Conservation (phyloP, 257 asterid species). For the Striga asiatica region DNA sequence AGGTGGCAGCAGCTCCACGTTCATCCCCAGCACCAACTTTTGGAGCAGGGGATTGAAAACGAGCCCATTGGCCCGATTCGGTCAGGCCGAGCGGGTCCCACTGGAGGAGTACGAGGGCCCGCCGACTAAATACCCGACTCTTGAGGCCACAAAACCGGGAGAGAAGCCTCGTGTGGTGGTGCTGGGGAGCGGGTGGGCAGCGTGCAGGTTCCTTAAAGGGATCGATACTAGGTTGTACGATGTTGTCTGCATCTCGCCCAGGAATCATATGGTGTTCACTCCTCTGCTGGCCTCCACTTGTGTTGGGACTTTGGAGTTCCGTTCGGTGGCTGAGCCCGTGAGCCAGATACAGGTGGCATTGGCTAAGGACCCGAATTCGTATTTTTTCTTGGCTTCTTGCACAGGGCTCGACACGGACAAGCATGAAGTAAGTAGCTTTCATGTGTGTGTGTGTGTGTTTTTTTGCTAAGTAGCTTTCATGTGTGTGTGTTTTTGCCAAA, state of each 20-base stretch:
- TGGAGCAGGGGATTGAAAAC: slow-evolving; percentile 49
- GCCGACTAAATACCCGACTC: slow-evolving; percentile 63
- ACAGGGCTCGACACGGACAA: slow-evolving; percentile 47
- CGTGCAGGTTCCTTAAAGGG: slow-evolving; percentile 88
- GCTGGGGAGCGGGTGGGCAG: slow-evolving; percentile 95
- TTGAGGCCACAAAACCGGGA: slow-evolving; percentile 77
- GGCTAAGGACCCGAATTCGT: slow-evolving; percentile 83
- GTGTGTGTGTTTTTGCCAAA: not conserved
- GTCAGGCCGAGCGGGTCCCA: slow-evolving; percentile 39
- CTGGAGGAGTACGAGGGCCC: slow-evolving; percentile 42
- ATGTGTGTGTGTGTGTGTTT: not conserved
- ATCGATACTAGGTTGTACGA: slow-evolving; percentile 64
- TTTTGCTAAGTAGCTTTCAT: not conserved
- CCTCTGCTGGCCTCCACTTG: slow-evolving; percentile 96
- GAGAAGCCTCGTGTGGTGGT: slow-evolving; percentile 94
- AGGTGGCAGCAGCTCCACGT: slow-evolving; percentile 13
- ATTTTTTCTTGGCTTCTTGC: slow-evolving; percentile 75
- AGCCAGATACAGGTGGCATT: slow-evolving; percentile 78
- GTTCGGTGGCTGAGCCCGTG: slow-evolving; percentile 90
- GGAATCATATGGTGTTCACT: slow-evolving; percentile 95
- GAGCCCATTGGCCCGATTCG: slow-evolving; percentile 40
- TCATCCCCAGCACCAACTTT: slow-evolving; percentile 23
- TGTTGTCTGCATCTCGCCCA: slow-evolving; percentile 84
- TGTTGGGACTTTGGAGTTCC: slow-evolving; percentile 88
- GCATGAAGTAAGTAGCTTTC: slow-evolving; percentile 51